Evolutionary conservation across 768 basidiomycete genomes (phyloP).

Genomic region (Paxillus rubicundulus): DNA sequence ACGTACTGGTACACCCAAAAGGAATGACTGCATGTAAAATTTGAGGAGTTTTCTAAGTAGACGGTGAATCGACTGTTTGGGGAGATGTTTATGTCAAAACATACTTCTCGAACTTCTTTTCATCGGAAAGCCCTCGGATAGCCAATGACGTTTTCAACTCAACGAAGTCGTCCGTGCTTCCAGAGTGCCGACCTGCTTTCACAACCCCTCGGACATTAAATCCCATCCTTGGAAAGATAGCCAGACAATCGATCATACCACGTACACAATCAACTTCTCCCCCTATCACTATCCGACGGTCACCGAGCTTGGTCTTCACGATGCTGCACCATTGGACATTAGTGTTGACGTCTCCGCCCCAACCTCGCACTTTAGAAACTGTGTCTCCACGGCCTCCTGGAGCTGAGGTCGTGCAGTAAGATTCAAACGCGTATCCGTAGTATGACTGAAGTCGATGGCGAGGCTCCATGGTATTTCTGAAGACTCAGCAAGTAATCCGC

Average conservation of each 20-base stretch:
- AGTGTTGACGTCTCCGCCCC: conserved; percentile 82
- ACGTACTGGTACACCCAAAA: conserved; percentile 85
- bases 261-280: conserved; percentile 91
- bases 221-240: background rate
- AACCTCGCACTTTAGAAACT: conserved; percentile 42
- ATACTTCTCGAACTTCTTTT: conserved; percentile 77
- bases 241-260: conserved; percentile 41
- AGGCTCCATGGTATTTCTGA: conserved; percentile 64
- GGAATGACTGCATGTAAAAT: conserved; percentile 89
- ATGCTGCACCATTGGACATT: conserved; percentile 91
- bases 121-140: conserved; percentile 64
- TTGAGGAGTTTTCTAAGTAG: conserved; percentile 77
- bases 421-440: conserved; percentile 88
- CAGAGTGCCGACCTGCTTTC: conserved; percentile 55
- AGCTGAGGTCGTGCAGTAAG: conserved; percentile 65
- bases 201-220: background rate
- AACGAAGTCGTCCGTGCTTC: conserved; percentile 66
- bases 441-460: conserved; percentile 66
- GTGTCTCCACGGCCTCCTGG: conserved; percentile 20
- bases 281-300: conserved; percentile 70
- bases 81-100: conserved; percentile 10
- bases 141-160: conserved; percentile 84
- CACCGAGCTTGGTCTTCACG: conserved; percentile 80
- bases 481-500: conserved; percentile 2
- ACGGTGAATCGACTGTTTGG: background rate